Evolutionary conservation across 2,329 filamentous ascomycete genomes (phyloP).

Genomic region (Diaporthe nobilis): DNA sequence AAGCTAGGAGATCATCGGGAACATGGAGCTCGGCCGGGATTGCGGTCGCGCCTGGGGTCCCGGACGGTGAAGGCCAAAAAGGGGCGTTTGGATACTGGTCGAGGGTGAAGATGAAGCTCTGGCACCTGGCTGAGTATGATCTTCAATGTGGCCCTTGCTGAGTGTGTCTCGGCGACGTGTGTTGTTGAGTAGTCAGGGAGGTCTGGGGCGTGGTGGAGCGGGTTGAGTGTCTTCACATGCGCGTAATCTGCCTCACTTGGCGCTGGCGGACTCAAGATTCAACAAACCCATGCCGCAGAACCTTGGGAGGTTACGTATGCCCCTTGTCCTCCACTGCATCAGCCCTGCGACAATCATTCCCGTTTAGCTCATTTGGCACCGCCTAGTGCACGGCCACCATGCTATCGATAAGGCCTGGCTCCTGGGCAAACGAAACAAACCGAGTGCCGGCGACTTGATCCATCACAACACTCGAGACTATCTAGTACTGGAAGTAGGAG

Average conservation of each 20-base stretch:
- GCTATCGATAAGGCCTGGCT: conserved; percentile 24
- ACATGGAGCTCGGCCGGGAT: conserved; percentile 22
- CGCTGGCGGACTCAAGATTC: conserved; percentile 4
- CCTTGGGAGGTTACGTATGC: conserved; percentile 14
- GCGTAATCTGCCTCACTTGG: conserved; percentile 19
- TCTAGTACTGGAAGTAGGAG: neutral
- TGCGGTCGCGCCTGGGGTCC: conserved; percentile 10
- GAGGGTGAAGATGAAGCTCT: conserved; percentile 14
- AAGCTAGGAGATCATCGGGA: conserved; percentile 37
- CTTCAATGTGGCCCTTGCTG: conserved; percentile 1
- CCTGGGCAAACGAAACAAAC: conserved; percentile 18
- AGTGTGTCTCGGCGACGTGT: conserved; percentile 6
- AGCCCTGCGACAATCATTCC: conserved; percentile 28
- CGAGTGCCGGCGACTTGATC: neutral
- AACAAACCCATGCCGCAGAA: conserved; percentile 20
- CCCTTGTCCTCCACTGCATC: conserved; percentile 9
- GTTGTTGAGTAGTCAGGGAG: conserved; percentile 27
- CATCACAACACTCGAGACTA: neutral
- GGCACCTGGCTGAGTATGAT: conserved; percentile 27
- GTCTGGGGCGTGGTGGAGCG: neutral
- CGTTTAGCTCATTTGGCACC: conserved; percentile 1
- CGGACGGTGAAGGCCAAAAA: neutral
- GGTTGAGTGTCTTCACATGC: conserved; percentile 40
- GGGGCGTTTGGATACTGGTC: neutral
- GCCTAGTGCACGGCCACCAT: neutral